Percentiles rank a stretch among this genome's conserved stretches.
These are phyloP conservation scores for Scedosporium minutisporum DNA, from an alignment of 2,329 filamentous ascomycete species.

Conservation along the genomic window DNA sequence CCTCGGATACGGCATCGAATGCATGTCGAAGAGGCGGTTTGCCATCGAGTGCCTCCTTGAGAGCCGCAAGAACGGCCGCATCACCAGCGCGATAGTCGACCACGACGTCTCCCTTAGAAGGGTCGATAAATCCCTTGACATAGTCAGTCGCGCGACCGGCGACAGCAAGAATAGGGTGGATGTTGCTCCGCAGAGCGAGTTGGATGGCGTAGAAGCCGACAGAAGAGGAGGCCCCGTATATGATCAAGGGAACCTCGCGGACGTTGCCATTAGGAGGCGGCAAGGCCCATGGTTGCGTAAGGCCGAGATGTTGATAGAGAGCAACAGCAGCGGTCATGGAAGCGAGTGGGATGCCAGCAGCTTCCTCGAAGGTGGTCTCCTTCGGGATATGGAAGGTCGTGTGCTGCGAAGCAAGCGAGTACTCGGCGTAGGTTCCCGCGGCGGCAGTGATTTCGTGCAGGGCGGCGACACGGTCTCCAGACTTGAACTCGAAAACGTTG, in stretches of 20 bases:
- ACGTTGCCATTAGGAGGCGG: slow-evolving; percentile 10
- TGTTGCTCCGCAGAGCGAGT: slow-evolving; percentile 34
- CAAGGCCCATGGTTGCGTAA: slow-evolving; percentile 39
- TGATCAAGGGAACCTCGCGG: slow-evolving; percentile 17
- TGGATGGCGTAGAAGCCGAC: slow-evolving; percentile 51
- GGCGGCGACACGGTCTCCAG: slow-evolving; percentile 36
- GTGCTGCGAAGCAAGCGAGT: slow-evolving; percentile 44
- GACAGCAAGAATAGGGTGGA: slow-evolving; percentile 50
- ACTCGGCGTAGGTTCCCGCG: slow-evolving; percentile 50
- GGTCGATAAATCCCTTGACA: slow-evolving; percentile 11
- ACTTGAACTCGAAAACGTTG: slow-evolving; percentile 11
- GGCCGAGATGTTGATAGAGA: slow-evolving; percentile 33
- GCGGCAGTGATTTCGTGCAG: slow-evolving; percentile 41
- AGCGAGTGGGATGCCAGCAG: slow-evolving; percentile 45
- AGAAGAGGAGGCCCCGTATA: slow-evolving; percentile 42
- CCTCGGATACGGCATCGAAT: slow-evolving; percentile 8
- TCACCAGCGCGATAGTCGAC: slow-evolving; percentile 13
- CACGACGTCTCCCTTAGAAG: slow-evolving; percentile 11
- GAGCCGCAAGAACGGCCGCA: slow-evolving; percentile 5
- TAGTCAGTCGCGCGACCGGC: slow-evolving; percentile 29
- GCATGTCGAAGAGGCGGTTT: slow-evolving; percentile 3
- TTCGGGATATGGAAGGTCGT: slow-evolving; percentile 47
- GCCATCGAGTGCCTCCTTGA: slow-evolving; percentile 3
- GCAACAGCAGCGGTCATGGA: slow-evolving; percentile 43
- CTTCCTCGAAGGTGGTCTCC: slow-evolving; percentile 42